phyloP scores from a whole-genome alignment of 495 filamentous ascomycete species.

The Ramalina peruviana region DNA sequence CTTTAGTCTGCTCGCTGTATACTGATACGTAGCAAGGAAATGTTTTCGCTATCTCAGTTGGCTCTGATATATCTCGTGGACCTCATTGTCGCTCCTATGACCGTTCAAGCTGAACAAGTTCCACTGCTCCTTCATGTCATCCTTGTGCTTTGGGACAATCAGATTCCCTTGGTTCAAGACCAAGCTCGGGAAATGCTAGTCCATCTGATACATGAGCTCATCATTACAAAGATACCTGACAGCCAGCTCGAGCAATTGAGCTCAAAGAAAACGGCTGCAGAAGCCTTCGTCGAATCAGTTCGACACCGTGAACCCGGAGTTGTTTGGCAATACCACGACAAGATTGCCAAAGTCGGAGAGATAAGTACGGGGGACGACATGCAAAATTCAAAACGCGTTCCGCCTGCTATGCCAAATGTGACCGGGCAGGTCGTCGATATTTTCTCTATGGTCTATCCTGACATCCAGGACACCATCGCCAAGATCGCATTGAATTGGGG shows the following conservation, averaged over 20 bases:
- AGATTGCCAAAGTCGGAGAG: conserved; percentile 40
- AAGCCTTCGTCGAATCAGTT: conserved; percentile 83
- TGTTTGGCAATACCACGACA: conserved; percentile 60
- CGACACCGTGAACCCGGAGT: conserved; percentile 73
- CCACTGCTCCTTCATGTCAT: conserved; percentile 81
- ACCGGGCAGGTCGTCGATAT: conserved; percentile 68
- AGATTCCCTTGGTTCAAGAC: conserved; percentile 88
- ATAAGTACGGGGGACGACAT: conserved; percentile 58
- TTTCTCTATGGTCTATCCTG: conserved; percentile 74
- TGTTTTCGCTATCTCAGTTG: conserved; percentile 78
- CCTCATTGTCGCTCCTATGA: conserved; percentile 83
- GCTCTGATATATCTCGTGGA: conserved; percentile 90
- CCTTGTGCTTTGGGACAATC: conserved; percentile 91
- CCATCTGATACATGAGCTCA: conserved; percentile 90
- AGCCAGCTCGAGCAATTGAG: conserved; percentile 30
- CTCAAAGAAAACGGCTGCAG: conserved; percentile 58
- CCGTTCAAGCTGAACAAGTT: conserved; percentile 59
- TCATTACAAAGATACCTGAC: conserved; percentile 81
- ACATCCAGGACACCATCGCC: conserved; percentile 79
- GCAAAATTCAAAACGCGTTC: conserved; percentile 64
- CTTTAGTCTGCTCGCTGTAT: not conserved
- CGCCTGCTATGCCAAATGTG: conserved; percentile 70
- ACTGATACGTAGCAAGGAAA: not conserved
- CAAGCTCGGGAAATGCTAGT: conserved; percentile 96
- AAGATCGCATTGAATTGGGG: conserved; percentile 87